A percentile compares a stretch with the other conserved stretches of the same genome.
Evolutionary conservation across 352 stramenopile genomes (phyloP).

Genomic region (Blastocystis sp.): DNA sequence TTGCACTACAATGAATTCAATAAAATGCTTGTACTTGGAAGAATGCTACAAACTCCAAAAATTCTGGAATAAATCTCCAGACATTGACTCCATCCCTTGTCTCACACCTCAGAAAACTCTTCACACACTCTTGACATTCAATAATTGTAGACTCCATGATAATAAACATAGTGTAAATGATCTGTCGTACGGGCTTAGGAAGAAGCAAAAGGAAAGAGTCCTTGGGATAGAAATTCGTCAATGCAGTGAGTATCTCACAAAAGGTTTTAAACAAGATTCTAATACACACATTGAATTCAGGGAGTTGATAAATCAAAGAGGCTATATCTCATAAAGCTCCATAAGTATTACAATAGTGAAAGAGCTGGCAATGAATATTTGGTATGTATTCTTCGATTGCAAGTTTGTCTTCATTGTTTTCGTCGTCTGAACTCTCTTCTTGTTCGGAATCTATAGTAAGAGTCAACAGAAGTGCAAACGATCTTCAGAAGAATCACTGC

Average conservation of each 20-base stretch:
- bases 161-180: background rate
- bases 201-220: background rate
- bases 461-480: too few relatives aligned
- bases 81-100: background rate
- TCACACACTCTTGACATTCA: background rate
- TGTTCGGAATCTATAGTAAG: too few relatives aligned
- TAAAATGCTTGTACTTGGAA: background rate
- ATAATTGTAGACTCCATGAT: background rate
- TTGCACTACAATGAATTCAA: slow-evolving; percentile 15
- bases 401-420: too few relatives aligned
- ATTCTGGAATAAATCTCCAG: background rate
- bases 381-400: too few relatives aligned
- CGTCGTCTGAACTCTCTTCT: too few relatives aligned
- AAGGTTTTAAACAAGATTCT: background rate
- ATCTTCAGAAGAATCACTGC: too few relatives aligned
- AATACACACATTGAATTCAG: background rate
- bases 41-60: slow-evolving; percentile 27
- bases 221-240: background rate
- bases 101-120: background rate
- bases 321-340: background rate
- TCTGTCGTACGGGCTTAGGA: background rate
- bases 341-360: background rate
- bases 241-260: background rate
- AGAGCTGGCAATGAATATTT: slow-evolving; percentile 15
- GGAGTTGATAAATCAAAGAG: background rate